A percentile compares a stretch with the other conserved stretches of the same genome.
Conservation (phyloP, 1,284 basidiomycete species). For the Moesziomyces globuligerus region DNA sequence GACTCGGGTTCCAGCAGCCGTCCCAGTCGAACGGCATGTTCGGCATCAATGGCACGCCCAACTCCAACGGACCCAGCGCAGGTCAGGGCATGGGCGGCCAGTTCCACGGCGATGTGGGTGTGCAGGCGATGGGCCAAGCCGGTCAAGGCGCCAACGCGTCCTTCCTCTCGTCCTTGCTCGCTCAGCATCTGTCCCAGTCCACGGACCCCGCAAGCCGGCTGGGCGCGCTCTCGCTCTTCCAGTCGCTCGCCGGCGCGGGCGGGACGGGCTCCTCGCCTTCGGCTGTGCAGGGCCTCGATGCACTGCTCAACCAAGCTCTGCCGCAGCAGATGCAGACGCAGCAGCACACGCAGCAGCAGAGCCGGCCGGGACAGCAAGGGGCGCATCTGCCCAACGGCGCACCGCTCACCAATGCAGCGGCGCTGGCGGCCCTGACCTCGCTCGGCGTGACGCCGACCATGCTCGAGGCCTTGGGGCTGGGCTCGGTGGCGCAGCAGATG, state of each 20-base stretch:
- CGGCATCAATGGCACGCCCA: constrained; percentile 12
- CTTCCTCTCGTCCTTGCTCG: constrained; percentile 38
- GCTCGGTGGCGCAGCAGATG: constrained; percentile 40
- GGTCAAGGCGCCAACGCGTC: constrained; percentile 13
- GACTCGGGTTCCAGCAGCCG: constrained; percentile 18
- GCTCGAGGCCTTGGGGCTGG: constrained; percentile 44
- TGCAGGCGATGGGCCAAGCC: constrained; percentile 9
- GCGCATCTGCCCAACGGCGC: constrained; percentile 20
- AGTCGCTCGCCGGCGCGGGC: constrained; percentile 26
- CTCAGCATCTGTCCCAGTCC: constrained; percentile 43
- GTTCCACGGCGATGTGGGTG: constrained; percentile 14
- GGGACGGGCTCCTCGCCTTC: constrained; percentile 13
- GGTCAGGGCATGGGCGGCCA: constrained; percentile 11
- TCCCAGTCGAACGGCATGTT: constrained; percentile 17
- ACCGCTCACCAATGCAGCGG: constrained; percentile 34
- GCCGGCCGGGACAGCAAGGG: constrained; percentile 13
- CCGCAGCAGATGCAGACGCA: constrained; percentile 5
- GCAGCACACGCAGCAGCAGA: constrained; percentile 12
- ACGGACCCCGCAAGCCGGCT: constrained; percentile 19
- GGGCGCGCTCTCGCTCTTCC: constrained; percentile 37
- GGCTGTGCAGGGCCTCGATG: constrained; percentile 26
- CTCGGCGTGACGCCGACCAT: constrained; percentile 37
- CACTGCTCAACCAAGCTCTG: constrained; percentile 20
- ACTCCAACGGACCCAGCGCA: constrained; percentile 2
- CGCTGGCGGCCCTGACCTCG: constrained; percentile 33